Percentiles rank a stretch among this genome's conserved stretches.
These are phyloP conservation scores for Astrephomene gubernaculifera DNA, from an alignment of 139 green algal genomes.

Conservation along the genomic window DNA sequence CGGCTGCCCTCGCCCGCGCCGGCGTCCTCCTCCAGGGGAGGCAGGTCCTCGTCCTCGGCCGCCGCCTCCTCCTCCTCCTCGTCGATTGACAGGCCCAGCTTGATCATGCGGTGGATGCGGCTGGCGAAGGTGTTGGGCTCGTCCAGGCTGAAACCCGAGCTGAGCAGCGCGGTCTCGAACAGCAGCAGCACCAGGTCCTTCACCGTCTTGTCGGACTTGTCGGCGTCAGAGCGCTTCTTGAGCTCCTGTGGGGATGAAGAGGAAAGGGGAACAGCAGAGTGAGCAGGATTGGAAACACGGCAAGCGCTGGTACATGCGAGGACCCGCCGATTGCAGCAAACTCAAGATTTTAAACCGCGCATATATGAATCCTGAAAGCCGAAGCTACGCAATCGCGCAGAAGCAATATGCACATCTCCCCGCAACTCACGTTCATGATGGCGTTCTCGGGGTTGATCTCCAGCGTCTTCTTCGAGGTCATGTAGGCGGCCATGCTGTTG, in stretches of 20 bases:
- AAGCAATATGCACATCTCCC: background rate
- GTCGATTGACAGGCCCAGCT: constrained; percentile 98
- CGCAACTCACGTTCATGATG: constrained; percentile 87
- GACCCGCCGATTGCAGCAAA: no score
- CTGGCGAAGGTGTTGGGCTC: constrained; percentile 97
- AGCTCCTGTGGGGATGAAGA: constrained; percentile 77
- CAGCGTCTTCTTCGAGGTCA: constrained; percentile 99
- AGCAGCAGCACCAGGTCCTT: constrained; percentile 99
- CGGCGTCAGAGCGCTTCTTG: constrained; percentile 87
- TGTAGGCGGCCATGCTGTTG: constrained; percentile 97
- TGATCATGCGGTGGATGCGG: constrained; percentile 99
- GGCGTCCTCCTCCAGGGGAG: constrained; percentile 92
- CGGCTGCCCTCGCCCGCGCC: constrained; percentile 90
- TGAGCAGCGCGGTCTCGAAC: constrained; percentile 98
- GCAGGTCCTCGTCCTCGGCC: constrained; percentile 80
- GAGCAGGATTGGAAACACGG: no score
- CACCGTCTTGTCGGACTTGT: constrained; percentile 99
- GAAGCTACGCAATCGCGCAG: no score
- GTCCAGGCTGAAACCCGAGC: constrained; percentile 96
- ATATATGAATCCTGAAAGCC: no score
- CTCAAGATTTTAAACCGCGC: no score
- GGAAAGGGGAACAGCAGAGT: no score
- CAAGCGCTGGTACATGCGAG: no score
- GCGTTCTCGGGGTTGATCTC: constrained; percentile 99
- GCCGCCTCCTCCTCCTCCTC: constrained; percentile 84